These are phyloP conservation scores for Citrus australasica DNA, from an alignment of 345 rosid genomes.

Conservation along the genomic window DNA sequence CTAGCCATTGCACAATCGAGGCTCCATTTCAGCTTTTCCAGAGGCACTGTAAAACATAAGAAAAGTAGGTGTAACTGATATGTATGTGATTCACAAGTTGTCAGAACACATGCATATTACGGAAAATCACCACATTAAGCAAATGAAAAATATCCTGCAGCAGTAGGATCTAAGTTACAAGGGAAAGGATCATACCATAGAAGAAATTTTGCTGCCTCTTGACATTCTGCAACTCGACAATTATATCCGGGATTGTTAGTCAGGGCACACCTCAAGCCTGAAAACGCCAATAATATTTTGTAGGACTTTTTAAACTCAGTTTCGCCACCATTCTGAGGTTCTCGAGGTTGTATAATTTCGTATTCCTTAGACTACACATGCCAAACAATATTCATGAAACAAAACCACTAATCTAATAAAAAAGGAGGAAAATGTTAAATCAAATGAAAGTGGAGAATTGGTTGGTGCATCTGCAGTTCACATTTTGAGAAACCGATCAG, in stretches of 20 bases:
- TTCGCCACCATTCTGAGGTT: slow-evolving; percentile 11
- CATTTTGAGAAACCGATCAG: neutral
- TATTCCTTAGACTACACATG: slow-evolving; percentile 70
- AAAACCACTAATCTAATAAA: neutral
- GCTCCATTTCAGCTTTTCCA: slow-evolving; percentile 51
- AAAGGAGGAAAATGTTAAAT: neutral
- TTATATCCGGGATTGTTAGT: slow-evolving; percentile 93
- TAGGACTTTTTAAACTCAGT: slow-evolving; percentile 42
- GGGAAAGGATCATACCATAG: slow-evolving; percentile 47
- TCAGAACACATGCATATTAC: neutral
- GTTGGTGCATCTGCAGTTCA: neutral
- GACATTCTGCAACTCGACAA: slow-evolving; percentile 84
- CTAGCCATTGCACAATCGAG: slow-evolving; percentile 71
- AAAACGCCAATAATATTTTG: slow-evolving; percentile 89
- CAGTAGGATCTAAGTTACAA: neutral
- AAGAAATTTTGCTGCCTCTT: slow-evolving; percentile 83
- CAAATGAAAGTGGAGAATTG: neutral
- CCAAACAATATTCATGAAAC: slow-evolving; percentile 28
- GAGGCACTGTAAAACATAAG: slow-evolving; percentile 51
- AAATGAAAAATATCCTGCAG: neutral
- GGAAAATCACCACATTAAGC: neutral
- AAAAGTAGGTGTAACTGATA: neutral
- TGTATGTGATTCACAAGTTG: neutral
- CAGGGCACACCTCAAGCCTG: slow-evolving; percentile 87
- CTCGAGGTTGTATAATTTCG: slow-evolving; percentile 53